These are phyloP conservation scores for Ricinus communis DNA, from an alignment of 345 rosid genomes.

Conservation along the genomic window DNA sequence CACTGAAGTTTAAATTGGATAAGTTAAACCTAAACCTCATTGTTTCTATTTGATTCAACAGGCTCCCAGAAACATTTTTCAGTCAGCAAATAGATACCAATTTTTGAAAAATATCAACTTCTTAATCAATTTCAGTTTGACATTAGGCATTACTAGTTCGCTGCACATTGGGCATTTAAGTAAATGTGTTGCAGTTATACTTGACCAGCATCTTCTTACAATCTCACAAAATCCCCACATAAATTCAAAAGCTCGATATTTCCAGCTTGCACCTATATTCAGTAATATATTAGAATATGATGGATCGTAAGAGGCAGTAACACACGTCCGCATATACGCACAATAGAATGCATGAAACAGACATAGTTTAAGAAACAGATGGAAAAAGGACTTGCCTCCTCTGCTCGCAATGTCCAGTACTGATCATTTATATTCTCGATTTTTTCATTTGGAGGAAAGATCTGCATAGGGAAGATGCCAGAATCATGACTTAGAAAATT, in stretches of 20 bases:
- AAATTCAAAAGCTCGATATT: not conserved
- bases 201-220: not conserved
- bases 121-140: not conserved
- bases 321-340: not conserved
- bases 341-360: not conserved
- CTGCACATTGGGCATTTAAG: not conserved
- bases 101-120: not conserved
- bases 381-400: conserved; percentile 59
- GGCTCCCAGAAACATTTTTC: not conserved
- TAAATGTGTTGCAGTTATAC: not conserved
- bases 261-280: not conserved
- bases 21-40: not conserved
- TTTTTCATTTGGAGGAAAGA: conserved; percentile 76
- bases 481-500: not conserved
- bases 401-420: conserved; percentile 95
- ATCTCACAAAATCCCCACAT: not conserved
- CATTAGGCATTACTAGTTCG: not conserved
- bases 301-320: not conserved
- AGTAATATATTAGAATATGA: not conserved
- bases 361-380: not conserved
- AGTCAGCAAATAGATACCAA: not conserved
- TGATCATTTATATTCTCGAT: conserved; percentile 95
- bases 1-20: no score
- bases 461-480: conserved; percentile 45
- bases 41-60: conserved; percentile 2